Evolutionary conservation across 805 yeast species (phyloP).

Genomic region (Barnettozyma wickerhamii): DNA sequence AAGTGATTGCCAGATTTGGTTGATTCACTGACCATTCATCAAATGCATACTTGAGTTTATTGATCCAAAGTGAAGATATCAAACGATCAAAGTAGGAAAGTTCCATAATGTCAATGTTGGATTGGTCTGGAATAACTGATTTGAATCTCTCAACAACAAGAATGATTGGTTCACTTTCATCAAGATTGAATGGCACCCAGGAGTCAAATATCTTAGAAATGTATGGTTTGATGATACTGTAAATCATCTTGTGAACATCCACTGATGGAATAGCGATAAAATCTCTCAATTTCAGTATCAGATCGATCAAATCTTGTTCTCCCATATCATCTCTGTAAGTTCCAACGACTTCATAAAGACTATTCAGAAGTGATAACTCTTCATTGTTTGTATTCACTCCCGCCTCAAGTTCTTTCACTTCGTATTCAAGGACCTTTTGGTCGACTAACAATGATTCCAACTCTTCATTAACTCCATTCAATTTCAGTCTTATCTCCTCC

Average conservation of each 20-base stretch:
- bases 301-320: not conserved
- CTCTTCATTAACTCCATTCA: slow-evolving; percentile 16
- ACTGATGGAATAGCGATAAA: not conserved
- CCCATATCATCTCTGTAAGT: not conserved
- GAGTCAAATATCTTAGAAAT: slow-evolving; percentile 1
- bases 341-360: not conserved
- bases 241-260: slow-evolving; percentile 13
- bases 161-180: slow-evolving; percentile 24
- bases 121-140: slow-evolving; percentile 9
- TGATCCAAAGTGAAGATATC: slow-evolving; percentile 33
- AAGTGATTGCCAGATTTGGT: slow-evolving; percentile 35
- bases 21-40: slow-evolving; percentile 34
- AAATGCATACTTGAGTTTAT: slow-evolving; percentile 28
- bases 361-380: not conserved
- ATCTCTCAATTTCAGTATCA: not conserved
- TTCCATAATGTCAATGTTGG: slow-evolving; percentile 9
- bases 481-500: slow-evolving; percentile 11
- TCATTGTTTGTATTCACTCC: not conserved
- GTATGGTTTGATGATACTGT: slow-evolving; percentile 22
- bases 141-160: slow-evolving; percentile 29
- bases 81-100: slow-evolving; percentile 31
- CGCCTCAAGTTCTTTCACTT: slow-evolving; percentile 4
- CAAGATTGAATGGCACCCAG: slow-evolving; percentile 37
- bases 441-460: slow-evolving; percentile 11
- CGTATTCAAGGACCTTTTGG: slow-evolving; percentile 12